These are phyloP conservation scores for Chrysosphaeria jannelii DNA, from an alignment of 2,329 filamentous ascomycete genomes.

Conservation along the genomic window DNA sequence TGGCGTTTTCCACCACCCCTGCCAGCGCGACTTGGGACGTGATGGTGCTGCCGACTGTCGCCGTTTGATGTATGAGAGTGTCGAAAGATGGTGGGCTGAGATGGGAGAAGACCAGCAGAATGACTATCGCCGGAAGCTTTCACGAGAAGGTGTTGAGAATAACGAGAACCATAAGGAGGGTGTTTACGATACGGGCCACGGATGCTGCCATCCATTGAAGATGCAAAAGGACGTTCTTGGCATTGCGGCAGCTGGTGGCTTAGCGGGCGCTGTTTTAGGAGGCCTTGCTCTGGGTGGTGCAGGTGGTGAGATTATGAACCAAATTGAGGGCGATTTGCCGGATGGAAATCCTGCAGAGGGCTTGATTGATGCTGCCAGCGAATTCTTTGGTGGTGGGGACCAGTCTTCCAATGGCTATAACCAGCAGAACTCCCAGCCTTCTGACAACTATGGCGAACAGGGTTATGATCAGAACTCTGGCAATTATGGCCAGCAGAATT, in stretches of 20 bases:
- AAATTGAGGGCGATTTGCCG: no score
- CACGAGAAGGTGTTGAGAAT: conserved; percentile 42
- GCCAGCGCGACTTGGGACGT: conserved; percentile 36
- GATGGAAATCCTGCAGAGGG: no score
- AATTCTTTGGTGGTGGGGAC: no score
- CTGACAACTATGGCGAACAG: no score
- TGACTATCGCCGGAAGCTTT: conserved; percentile 43
- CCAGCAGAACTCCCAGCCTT: no score
- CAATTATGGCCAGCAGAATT: no score
- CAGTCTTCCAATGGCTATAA: no score
- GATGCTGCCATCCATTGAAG: conserved; percentile 47
- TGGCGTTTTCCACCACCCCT: conserved; percentile 71
- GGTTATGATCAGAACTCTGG: no score
- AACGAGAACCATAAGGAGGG: conserved; percentile 71
- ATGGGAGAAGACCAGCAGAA: conserved; percentile 31
- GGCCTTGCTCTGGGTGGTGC: no score
- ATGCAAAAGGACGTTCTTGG: conserved; percentile 34
- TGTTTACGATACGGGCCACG: conserved; percentile 58
- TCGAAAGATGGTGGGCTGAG: conserved; percentile 56
- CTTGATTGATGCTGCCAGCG: no score
- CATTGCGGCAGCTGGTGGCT: conserved; percentile 23
- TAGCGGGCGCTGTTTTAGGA: conserved; percentile 24
- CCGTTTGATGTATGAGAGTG: conserved; percentile 44
- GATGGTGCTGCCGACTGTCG: conserved; percentile 47
- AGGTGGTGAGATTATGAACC: no score